These are phyloP conservation scores for Ogataea dorogensis DNA, from an alignment of 805 yeast genomes.

Conservation along the genomic window DNA sequence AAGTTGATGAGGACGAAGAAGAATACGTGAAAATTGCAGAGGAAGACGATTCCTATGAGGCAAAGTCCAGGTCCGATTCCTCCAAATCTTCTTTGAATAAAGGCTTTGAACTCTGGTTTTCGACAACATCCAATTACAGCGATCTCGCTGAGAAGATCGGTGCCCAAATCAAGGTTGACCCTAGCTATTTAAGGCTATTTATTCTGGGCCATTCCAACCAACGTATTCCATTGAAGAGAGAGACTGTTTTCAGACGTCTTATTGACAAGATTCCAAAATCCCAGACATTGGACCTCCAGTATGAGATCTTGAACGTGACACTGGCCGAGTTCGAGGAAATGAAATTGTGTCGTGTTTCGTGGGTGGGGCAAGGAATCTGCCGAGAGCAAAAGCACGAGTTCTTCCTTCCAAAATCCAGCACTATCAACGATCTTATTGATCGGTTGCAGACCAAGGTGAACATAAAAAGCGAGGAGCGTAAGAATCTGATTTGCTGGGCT, in stretches of 20 bases:
- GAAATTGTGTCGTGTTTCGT: slow-evolving; percentile 61
- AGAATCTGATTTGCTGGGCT: slow-evolving; percentile 58
- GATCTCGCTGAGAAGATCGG: slow-evolving; percentile 66
- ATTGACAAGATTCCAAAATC: slow-evolving; percentile 46
- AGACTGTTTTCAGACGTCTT: slow-evolving; percentile 32
- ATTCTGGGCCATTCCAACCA: slow-evolving; percentile 59
- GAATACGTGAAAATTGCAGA: slow-evolving; percentile 46
- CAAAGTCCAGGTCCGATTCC: slow-evolving; percentile 16
- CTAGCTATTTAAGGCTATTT: slow-evolving; percentile 64
- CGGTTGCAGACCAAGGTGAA: slow-evolving; percentile 56
- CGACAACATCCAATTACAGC: slow-evolving; percentile 55
- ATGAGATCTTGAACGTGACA: slow-evolving; percentile 74
- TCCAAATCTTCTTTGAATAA: slow-evolving; percentile 13
- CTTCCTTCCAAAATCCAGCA: slow-evolving; percentile 61
- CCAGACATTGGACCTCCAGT: slow-evolving; percentile 51
- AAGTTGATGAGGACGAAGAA: slow-evolving; percentile 44
- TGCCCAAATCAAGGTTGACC: slow-evolving; percentile 47
- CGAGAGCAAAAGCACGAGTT: slow-evolving; percentile 69
- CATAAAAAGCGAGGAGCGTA: slow-evolving; percentile 45
- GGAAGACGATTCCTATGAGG: slow-evolving; percentile 24
- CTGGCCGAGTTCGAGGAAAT: slow-evolving; percentile 75
- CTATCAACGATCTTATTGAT: slow-evolving; percentile 52
- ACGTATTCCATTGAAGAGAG: slow-evolving; percentile 46
- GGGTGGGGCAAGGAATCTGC: slow-evolving; percentile 72
- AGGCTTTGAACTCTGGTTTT: slow-evolving; percentile 64